Conservation (phyloP, 371 early-diverging fungal genomes). For the Rhizopus microsporus region DNA sequence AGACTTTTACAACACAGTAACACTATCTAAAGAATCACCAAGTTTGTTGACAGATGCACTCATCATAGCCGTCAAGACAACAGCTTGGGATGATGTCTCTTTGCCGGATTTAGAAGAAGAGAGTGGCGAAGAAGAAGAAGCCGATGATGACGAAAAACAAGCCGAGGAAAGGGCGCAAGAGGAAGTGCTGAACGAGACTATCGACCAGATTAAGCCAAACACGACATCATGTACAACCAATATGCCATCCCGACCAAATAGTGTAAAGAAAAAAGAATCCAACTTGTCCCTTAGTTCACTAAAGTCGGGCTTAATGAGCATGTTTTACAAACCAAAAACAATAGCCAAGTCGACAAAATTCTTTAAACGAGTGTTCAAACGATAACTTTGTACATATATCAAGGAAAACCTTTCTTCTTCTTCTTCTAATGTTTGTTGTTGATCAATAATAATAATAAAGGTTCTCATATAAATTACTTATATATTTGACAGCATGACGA, state of each 20-base stretch:
- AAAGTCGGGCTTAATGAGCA: slow-evolving; percentile 11
- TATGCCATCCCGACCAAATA: slow-evolving; percentile 5
- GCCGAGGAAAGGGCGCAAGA: background rate
- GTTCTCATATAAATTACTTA: too few species aligned
- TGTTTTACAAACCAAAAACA: background rate
- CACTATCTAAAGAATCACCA: background rate
- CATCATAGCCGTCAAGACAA: slow-evolving; percentile 1
- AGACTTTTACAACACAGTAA: slow-evolving; percentile 12
- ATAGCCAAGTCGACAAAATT: too few species aligned
- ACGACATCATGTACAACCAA: slow-evolving; percentile 11
- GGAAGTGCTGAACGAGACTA: background rate
- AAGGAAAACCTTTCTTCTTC: too few species aligned
- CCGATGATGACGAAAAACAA: background rate
- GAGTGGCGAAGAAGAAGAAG: slow-evolving; percentile 7
- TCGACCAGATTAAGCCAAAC: slow-evolving; percentile 7
- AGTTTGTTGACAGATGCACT: background rate
- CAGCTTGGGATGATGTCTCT: background rate
- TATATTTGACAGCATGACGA: too few species aligned
- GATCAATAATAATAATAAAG: background rate
- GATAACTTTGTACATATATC: too few species aligned
- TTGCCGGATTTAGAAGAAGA: slow-evolving; percentile 12
- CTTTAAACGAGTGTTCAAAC: too few species aligned
- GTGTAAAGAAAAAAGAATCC: slow-evolving; percentile 14
- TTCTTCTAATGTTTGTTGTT: too few species aligned
- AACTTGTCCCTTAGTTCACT: slow-evolving; percentile 16